phyloP scores from a whole-genome alignment of 1,139 yeast species.

The Insectozyma bohioensis region DNA sequence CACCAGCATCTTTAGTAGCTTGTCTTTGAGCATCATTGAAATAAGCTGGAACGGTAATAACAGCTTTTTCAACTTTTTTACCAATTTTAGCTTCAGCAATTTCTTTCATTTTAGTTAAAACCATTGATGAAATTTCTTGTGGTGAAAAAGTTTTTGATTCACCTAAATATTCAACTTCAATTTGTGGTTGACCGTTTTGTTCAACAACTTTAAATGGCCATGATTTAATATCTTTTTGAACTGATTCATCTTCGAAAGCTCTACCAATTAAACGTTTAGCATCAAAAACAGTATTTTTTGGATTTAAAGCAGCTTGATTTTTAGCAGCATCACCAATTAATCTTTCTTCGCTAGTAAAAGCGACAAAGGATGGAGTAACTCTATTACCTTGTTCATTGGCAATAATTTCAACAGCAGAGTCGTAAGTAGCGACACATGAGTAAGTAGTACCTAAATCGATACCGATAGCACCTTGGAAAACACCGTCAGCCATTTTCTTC shows the following conservation, averaged over 20 bases:
- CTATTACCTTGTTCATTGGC: slow-evolving; percentile 99
- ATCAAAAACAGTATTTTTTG: slow-evolving; percentile 93
- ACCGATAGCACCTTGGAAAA: slow-evolving; percentile 99
- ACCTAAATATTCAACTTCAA: slow-evolving; percentile 91
- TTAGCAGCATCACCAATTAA: slow-evolving; percentile 99
- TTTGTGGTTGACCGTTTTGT: slow-evolving; percentile 82
- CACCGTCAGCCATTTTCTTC: slow-evolving; percentile 90
- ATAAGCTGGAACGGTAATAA: slow-evolving; percentile 95
- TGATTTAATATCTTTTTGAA: slow-evolving; percentile 93
- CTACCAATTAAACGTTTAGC: slow-evolving; percentile 98
- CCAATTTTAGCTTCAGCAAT: slow-evolving; percentile 96
- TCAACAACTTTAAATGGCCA: slow-evolving; percentile 96
- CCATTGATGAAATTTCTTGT: slow-evolving; percentile 97
- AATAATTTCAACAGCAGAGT: slow-evolving; percentile 86
- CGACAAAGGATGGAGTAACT: slow-evolving; percentile 97
- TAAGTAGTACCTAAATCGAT: slow-evolving; percentile 99
- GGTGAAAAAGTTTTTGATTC: slow-evolving; percentile 95
- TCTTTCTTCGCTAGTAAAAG: slow-evolving; percentile 96
- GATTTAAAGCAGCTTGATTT: slow-evolving; percentile 98
- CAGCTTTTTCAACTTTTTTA: slow-evolving; percentile 91
- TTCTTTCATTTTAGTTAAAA: slow-evolving; percentile 96
- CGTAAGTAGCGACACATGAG: slow-evolving; percentile 97
- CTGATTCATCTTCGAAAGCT: slow-evolving; percentile 85
- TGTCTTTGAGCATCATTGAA: slow-evolving; percentile 98
- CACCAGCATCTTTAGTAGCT: slow-evolving; percentile 98